Evolutionary conservation across 2,329 filamentous ascomycete genomes (phyloP).

Genomic region (Didymella exigua): DNA sequence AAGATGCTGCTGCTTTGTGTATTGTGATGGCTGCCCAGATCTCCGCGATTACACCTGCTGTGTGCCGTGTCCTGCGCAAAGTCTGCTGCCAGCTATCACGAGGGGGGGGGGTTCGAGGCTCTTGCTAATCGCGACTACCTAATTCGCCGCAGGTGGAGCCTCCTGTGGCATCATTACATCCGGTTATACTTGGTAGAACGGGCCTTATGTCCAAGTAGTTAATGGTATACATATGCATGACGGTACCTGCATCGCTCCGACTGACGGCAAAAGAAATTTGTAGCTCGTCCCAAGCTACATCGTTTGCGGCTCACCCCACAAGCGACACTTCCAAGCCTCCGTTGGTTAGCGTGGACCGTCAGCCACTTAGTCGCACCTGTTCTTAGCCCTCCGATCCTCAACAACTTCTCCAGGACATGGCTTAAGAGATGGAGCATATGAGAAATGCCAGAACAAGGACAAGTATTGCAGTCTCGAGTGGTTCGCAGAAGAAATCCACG

Average conservation of each 20-base stretch:
- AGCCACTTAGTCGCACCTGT: conserved; percentile 11
- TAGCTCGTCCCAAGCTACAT: conserved; percentile 11
- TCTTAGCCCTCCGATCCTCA: conserved; percentile 14
- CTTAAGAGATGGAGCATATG: conserved; percentile 38
- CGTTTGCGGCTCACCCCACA: conserved; percentile 17
- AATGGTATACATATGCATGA: conserved; percentile 14
- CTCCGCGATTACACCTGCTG: background rate
- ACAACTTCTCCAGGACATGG: conserved; percentile 35
- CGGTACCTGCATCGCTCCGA: conserved; percentile 34
- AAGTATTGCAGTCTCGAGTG: conserved; percentile 47
- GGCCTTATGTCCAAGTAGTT: conserved; percentile 13
- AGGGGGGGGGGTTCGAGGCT: conserved; percentile 6
- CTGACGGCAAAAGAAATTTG: conserved; percentile 23
- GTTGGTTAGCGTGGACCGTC: conserved; percentile 14
- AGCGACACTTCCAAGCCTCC: background rate
- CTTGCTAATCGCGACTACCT: conserved; percentile 7
- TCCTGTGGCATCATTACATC: conserved; percentile 2
- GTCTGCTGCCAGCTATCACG: background rate
- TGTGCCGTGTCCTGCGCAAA: background rate
- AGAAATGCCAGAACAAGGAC: conserved; percentile 47
- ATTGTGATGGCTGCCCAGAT: conserved; percentile 1
- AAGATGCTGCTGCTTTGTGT: background rate
- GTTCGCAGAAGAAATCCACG: conserved; percentile 48
- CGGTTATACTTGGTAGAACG: conserved; percentile 3
- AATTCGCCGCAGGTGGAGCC: conserved; percentile 12